A percentile compares a stretch with the other conserved stretches of the same genome.
phyloP scores from a whole-genome alignment of 768 basidiomycete species.

The Suillus americanus region DNA sequence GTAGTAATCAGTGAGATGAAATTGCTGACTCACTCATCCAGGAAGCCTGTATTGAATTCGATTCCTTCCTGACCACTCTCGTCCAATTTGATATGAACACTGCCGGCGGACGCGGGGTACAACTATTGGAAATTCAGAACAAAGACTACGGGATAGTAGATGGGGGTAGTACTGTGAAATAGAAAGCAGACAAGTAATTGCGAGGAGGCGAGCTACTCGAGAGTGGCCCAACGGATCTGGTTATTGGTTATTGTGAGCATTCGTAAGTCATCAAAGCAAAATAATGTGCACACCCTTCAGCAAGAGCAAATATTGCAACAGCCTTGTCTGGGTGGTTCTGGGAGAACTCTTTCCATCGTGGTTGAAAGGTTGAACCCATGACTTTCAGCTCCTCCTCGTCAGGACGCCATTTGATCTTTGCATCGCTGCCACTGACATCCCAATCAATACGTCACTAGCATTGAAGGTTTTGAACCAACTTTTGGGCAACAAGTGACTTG shows the following conservation, averaged over 20 bases:
- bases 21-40: conserved; percentile 39
- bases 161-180: conserved; percentile 29
- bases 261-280: not conserved
- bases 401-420: conserved; percentile 24
- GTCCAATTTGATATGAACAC: conserved; percentile 46
- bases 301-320: conserved; percentile 1
- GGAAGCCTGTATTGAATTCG: conserved; percentile 46
- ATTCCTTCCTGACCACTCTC: conserved; percentile 39
- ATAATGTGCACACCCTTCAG: conserved; percentile 1
- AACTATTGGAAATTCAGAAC: conserved; percentile 13
- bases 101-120: conserved; percentile 48
- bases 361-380: conserved; percentile 19
- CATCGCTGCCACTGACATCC: conserved; percentile 17
- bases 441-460: not conserved
- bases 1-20: not conserved
- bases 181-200: conserved; percentile 20
- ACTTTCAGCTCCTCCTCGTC: conserved; percentile 17
- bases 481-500: conserved; percentile 48
- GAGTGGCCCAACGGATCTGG: not conserved
- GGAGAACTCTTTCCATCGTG: conserved; percentile 22
- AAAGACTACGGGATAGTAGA: not conserved
- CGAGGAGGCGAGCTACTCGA: conserved; percentile 1
- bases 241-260: not conserved
- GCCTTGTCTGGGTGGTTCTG: conserved; percentile 22
- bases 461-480: conserved; percentile 34